phyloP scores from a whole-genome alignment of 176 grass and related monocot species.

The Carex myosuroides region DNA sequence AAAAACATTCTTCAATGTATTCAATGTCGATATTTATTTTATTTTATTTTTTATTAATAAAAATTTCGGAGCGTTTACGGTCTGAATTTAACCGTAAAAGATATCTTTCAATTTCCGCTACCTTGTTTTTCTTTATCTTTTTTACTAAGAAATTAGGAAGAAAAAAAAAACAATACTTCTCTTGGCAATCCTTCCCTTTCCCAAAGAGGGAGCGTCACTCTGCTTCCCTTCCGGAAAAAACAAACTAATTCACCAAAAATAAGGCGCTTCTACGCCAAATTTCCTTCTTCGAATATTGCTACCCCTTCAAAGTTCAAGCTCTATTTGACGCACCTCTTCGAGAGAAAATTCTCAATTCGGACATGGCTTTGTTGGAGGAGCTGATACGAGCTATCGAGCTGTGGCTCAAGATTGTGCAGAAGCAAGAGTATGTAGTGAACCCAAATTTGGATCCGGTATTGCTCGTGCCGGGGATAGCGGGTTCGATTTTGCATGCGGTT shows the following conservation, averaged over 20 bases:
- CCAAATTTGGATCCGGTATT: slow-evolving; percentile 79
- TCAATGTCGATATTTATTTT: too few species aligned
- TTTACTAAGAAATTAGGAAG: background rate
- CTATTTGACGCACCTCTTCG: background rate
- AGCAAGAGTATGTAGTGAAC: slow-evolving; percentile 60
- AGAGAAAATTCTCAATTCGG: background rate
- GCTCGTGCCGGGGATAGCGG: slow-evolving; percentile 75
- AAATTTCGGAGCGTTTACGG: too few species aligned
- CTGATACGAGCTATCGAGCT: slow-evolving; percentile 81
- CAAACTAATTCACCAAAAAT: background rate
- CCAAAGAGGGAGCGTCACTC: background rate
- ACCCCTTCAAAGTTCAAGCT: background rate
- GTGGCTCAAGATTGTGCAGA: slow-evolving; percentile 60
- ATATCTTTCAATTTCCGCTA: background rate
- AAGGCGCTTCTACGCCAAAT: background rate
- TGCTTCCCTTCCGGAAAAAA: background rate
- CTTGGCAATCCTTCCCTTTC: background rate
- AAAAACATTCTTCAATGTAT: too few species aligned
- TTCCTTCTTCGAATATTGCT: background rate
- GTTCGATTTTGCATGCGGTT: slow-evolving; percentile 70
- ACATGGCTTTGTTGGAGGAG: slow-evolving; percentile 66
- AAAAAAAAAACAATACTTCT: background rate
- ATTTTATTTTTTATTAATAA: too few species aligned
- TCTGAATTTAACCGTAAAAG: background rate
- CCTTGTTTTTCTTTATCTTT: background rate